Conservation (phyloP, 1,284 basidiomycete genomes). For the Testicularia cyperi region DNA sequence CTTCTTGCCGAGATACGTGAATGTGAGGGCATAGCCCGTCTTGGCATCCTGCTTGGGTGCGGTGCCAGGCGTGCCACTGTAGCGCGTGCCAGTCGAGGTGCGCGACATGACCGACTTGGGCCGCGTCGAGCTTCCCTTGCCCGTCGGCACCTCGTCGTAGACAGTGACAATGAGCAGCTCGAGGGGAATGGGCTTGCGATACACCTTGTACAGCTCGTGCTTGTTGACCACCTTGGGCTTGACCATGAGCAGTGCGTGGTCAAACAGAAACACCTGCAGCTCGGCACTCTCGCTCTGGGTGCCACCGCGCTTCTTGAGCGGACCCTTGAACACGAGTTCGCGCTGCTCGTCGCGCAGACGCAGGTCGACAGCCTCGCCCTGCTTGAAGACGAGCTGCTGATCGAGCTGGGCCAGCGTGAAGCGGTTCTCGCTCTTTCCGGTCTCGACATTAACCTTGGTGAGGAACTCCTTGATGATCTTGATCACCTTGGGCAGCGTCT, state of each 20-base stretch:
- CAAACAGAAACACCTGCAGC: conserved; percentile 90
- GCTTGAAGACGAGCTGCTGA: conserved; percentile 80
- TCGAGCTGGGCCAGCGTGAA: conserved; percentile 89
- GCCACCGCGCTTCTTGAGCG: conserved; percentile 83
- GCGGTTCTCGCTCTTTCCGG: conserved; percentile 86
- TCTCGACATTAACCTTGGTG: conserved; percentile 84
- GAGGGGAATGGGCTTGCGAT: conserved; percentile 93
- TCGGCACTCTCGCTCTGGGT: conserved; percentile 75
- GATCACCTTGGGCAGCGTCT: conserved; percentile 75
- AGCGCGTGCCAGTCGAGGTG: conserved; percentile 60
- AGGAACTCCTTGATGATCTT: conserved; percentile 80
- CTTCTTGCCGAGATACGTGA: conserved; percentile 88
- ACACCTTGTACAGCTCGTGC: conserved; percentile 89
- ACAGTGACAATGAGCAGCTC: conserved; percentile 85
- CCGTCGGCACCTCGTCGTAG: conserved; percentile 68
- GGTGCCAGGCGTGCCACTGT: conserved; percentile 51
- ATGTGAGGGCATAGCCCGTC: conserved; percentile 86
- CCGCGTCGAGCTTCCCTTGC: conserved; percentile 56
- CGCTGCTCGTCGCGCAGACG: conserved; percentile 81
- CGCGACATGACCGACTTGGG: conserved; percentile 64
- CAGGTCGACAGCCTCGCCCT: conserved; percentile 82
- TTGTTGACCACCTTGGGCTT: conserved; percentile 85
- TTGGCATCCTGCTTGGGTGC: conserved; percentile 71
- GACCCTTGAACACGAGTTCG: conserved; percentile 91
- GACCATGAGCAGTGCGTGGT: conserved; percentile 92